Conservation (phyloP, 257 asterid genomes). For the Lycium ferocissimum region DNA sequence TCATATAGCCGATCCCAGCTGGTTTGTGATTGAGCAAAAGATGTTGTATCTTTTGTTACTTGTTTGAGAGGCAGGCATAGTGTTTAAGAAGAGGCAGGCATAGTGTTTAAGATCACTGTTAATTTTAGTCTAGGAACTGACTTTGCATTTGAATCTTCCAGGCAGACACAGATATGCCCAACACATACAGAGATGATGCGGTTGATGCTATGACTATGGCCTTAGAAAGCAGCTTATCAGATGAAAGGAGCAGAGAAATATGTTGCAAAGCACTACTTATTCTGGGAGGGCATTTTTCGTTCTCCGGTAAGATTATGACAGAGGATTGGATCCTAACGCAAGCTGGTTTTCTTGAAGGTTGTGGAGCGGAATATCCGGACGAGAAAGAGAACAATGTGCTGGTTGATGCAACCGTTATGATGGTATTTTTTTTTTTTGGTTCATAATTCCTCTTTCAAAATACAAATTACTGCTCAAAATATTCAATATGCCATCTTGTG, state of each 20-base stretch:
- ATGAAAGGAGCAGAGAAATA: slow-evolving; percentile 50
- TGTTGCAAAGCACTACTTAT: slow-evolving; percentile 74
- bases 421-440: slow-evolving; percentile 39
- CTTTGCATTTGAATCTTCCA: slow-evolving; percentile 43
- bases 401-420: slow-evolving; percentile 37
- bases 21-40: not conserved
- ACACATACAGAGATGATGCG: slow-evolving; percentile 58
- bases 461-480: not conserved
- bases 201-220: slow-evolving; percentile 64
- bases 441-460: too few species aligned
- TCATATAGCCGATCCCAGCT: not conserved
- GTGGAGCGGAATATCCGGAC: slow-evolving; percentile 55
- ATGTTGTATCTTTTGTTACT: not conserved
- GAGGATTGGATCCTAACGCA: slow-evolving; percentile 83
- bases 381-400: slow-evolving; percentile 37
- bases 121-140: not conserved
- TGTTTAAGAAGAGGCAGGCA: not conserved
- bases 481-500: not conserved
- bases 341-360: slow-evolving; percentile 75
- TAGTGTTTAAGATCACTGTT: not conserved
- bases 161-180: slow-evolving; percentile 50
- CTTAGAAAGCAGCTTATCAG: slow-evolving; percentile 58
- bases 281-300: slow-evolving; percentile 79
- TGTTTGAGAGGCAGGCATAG: not conserved
- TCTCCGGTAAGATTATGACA: slow-evolving; percentile 80